Base-by-base conservation (phyloP, 2,329 filamentous ascomycete species). In the Gremmenia infestans region DNA sequence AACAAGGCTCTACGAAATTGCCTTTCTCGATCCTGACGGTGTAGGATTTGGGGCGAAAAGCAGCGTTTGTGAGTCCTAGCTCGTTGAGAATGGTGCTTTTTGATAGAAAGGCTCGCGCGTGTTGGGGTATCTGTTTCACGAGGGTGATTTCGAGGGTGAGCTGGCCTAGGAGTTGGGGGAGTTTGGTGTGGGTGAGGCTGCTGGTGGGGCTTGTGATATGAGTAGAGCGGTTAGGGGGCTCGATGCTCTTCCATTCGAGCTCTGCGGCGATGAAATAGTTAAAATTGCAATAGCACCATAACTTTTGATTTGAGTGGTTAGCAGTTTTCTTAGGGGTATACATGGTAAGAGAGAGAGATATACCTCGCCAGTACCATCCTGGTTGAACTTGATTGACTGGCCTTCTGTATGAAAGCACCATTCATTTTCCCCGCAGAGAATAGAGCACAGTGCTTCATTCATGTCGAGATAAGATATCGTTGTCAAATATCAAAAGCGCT, bases 391-490 rank as follows among this genome's bases (percentile, higher is more conserved):
- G 32, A 67, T 62, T 39, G 48, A 59, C 39, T 54, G 61, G 37
- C 61, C 63, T 17, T 63, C 63, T 5, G 50, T 25, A 54, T 67
- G 51, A 46, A 60, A 64, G 37, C 28, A 54, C 65, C 63, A 67
- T 37, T 53, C 48, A 46, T 64, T 54, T 43, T 64, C 62, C 14
- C 54, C 48, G 12, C 39, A 60, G 45, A 67, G 61, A 51, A 67
- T 64, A 40, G 61, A 67, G 52, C 54, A 60, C 35, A 66, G 62
- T 50, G 63, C 62, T 50, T 66, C 62, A 40, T 66, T 63, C 64
- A 66, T 66, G 25, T 57, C 43, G 48, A 40, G 37, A 39, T 25
- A 25, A 5, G 2, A 25, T 25, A 25, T 25, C 2, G 23, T 25
- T 25, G 23, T 25, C 23, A 25, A 5, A 25, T 25, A 5, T 25